A percentile compares a stretch with the other conserved stretches of the same genome.
Conservation (phyloP, 805 yeast species). For the Spathaspora hagerdaliae region DNA sequence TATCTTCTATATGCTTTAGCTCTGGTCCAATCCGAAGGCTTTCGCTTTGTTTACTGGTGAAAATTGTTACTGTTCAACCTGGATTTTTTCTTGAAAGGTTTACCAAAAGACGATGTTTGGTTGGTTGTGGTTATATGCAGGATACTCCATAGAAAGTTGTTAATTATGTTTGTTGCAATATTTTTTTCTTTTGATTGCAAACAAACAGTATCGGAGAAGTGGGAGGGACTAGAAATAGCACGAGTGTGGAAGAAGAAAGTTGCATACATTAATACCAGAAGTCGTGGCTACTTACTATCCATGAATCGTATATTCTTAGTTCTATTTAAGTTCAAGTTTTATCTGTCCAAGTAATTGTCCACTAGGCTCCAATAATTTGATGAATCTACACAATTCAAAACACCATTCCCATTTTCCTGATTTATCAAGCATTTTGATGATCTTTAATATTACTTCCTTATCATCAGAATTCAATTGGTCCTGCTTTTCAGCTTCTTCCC, state of each 20-base stretch:
- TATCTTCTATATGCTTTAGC: background rate
- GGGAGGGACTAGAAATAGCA: too few relatives aligned
- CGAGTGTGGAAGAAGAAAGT: too few relatives aligned
- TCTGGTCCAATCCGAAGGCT: too few relatives aligned
- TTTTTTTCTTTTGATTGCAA: too few relatives aligned
- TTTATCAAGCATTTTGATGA: slow-evolving; percentile 38
- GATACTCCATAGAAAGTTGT: background rate
- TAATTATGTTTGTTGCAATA: too few relatives aligned
- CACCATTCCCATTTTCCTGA: slow-evolving; percentile 49
- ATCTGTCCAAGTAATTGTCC: slow-evolving; percentile 24
- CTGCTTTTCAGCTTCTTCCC: slow-evolving; percentile 16
- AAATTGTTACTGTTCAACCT: too few relatives aligned
- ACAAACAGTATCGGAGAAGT: too few relatives aligned
- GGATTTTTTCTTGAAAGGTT: too few relatives aligned
- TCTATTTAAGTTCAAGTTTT: slow-evolving; percentile 3
- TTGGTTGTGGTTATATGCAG: slow-evolving; percentile 6
- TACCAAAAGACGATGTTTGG: slow-evolving; percentile 4
- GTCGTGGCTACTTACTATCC: too few relatives aligned
- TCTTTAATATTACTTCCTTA: slow-evolving; percentile 36
- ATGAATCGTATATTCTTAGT: too few relatives aligned
- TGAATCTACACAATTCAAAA: slow-evolving; percentile 51
- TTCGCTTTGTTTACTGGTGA: too few relatives aligned
- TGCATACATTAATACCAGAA: too few relatives aligned
- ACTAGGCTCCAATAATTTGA: slow-evolving; percentile 46
- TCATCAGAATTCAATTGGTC: slow-evolving; percentile 28